Evolutionary conservation across 2,329 filamentous ascomycete species (phyloP), one percentile per base, ranked within the genome.

Genomic region (Ceratocystis cacaofunesta): DNA sequence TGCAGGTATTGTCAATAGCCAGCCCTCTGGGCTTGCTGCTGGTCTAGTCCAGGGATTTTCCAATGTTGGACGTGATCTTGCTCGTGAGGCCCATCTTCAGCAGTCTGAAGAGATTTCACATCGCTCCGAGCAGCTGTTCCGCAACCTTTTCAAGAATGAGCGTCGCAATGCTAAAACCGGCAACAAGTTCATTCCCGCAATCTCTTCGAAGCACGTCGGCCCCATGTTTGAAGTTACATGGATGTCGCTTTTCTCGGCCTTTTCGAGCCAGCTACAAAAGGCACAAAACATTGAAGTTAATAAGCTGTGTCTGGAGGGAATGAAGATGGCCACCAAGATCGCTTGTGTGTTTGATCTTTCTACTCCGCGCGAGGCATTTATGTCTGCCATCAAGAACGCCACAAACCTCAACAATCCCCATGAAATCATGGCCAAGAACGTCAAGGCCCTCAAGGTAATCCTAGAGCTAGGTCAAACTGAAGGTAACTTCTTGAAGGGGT

Each of bases 161-260:
- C 86, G 89, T 62, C 87, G 85, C 71, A 94, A 89, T 67, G 85
- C 89, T 1, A 87, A 88, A 70, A 73, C 82, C 73, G 77, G 85
- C 75, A 71, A 86, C 80, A 76, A 85, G 78, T 99, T 94, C 75
- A 95, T 99, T 65, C 89, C 90, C 0, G 94, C 94, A 2, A 94
- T 90, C 1, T 97, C 92, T 0, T 92, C 90, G 73, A 92, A 90
- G 71, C 94, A 99, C 74, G 89, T 96, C 62, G 94, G 94, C 0
- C 91, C 94, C 0, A 99, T 99, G 94, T 97, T 99, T 72, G 92
- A 96, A 71, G 91, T 96, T 28, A 95, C 91, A 0, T 99, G 94
- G 94, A 99, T 97, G 92, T 96, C 92, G 8, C 95, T 96, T 75
- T 88, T 99, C 72, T 97, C 92, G 4, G 92, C 92, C 0, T 81